Evolutionary conservation across 371 early-diverging fungal species (phyloP), one percentile per base, ranked within the genome.

Genomic region (Batkoa obscura): DNA sequence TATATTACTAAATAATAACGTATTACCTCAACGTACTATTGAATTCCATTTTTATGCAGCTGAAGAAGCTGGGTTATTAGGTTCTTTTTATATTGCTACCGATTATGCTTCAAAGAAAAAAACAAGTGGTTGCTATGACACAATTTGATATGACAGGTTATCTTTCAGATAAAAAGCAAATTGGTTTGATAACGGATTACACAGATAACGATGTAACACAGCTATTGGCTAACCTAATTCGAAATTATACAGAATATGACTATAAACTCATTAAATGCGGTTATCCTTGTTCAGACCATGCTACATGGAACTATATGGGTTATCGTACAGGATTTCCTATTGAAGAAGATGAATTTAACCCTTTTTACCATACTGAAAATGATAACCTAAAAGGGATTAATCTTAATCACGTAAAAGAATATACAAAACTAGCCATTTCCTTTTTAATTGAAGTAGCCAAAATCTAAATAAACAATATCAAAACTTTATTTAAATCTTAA

Each of bases 11-110:
- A 56, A 71, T 9, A 72, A 68, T 38, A 79, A 76, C 0, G 85
- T 90, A 64, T 72, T 68, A 35, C 93, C 91, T 13, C 62, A 72
- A 39, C 71, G 85, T 52, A 77, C 91, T 23, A 82, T 96, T 39
- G 94, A 94, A 63, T 92, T 94, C 74, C 94, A 93, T 68, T 96
- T 88, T 87, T 94, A 88, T 60, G 80, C 86, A 54, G 90, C 75
- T 50, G 90, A 88, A 65, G 90, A 90, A 64, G 88, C 71, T 49
- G 90, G 90, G n/a, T 75, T 94, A 10, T 66, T 88, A 56, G 96
- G 96, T 15, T 86, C 86, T 23, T 86, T 90, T 67, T 84, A 69
- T 51, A 77, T 95, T 13, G 86, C 87, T n/a, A 62, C 70, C 30
- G 59, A 68, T 15, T 95, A 93, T 66, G 64, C 68, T 58, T 54